Evolutionary conservation across 2,329 filamentous ascomycete species (phyloP).

Genomic region (Diaporthe citri): DNA sequence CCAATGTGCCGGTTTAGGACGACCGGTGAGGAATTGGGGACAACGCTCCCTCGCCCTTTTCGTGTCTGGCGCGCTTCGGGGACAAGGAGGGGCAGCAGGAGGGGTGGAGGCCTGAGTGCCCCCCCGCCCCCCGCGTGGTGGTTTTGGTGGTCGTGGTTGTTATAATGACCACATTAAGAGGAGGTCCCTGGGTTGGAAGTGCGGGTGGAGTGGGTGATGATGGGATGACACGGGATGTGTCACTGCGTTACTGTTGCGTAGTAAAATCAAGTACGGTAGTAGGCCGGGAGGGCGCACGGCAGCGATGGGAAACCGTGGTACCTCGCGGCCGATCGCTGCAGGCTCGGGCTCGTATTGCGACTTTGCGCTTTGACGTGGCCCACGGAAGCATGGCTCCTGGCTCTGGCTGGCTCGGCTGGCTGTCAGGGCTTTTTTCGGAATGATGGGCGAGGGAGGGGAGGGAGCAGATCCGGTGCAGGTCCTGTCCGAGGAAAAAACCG

Average conservation of each 20-base stretch:
- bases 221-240: conserved; percentile 1
- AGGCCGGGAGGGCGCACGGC: not conserved
- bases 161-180: not conserved
- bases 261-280: not conserved
- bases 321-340: not conserved
- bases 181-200: not conserved
- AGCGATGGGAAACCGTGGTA: not conserved
- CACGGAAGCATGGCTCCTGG: not conserved
- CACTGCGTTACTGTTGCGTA: not conserved
- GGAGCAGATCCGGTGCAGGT: not conserved
- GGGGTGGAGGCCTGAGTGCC: not conserved
- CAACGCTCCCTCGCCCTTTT: not conserved
- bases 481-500: not conserved
- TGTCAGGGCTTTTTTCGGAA: too few species aligned
- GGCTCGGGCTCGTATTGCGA: not conserved
- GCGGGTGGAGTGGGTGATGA: not conserved
- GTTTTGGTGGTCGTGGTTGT: not conserved
- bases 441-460: not conserved
- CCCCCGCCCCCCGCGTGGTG: not conserved
- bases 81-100: not conserved
- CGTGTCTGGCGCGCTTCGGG: not conserved
- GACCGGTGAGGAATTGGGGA: not conserved
- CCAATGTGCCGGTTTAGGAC: not conserved
- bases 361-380: conserved; percentile 12
- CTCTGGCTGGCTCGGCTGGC: not conserved